Conservation (phyloP, 2,329 filamentous ascomycete species). For the Colletotrichum incanum region DNA sequence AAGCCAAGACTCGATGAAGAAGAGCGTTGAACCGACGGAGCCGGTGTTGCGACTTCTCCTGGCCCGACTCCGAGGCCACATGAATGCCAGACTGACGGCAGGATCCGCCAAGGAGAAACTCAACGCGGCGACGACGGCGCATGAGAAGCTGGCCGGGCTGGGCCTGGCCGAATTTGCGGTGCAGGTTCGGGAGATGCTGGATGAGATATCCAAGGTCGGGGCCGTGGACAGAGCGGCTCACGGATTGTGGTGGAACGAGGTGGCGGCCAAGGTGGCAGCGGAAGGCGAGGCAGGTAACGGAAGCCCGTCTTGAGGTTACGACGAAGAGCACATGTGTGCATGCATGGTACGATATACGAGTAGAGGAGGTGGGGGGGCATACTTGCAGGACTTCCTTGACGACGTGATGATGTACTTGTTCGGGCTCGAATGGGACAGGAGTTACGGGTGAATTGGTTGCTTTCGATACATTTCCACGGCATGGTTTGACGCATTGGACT, state of each 20-base stretch:
- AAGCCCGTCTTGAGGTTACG: conserved; percentile 7
- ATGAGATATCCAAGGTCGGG: conserved; percentile 76
- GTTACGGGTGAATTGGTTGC: conserved; percentile 27
- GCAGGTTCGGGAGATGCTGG: conserved; percentile 78
- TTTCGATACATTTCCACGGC: conserved; percentile 30
- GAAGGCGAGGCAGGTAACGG: conserved; percentile 48
- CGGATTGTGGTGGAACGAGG: conserved; percentile 78
- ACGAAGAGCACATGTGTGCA: conserved; percentile 28
- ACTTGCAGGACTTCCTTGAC: conserved; percentile 33
- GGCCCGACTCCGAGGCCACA: conserved; percentile 76
- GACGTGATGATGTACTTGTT: conserved; percentile 41
- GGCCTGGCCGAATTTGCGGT: conserved; percentile 83
- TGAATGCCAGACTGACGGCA: conserved; percentile 76
- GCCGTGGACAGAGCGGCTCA: conserved; percentile 79
- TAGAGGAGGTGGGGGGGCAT: conserved; percentile 19
- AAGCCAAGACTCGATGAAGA: conserved; percentile 61
- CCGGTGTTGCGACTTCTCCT: conserved; percentile 78
- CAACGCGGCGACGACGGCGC: conserved; percentile 77
- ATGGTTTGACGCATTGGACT: conserved; percentile 32
- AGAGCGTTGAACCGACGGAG: conserved; percentile 63
- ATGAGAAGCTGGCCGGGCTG: conserved; percentile 78
- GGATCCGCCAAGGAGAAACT: conserved; percentile 80
- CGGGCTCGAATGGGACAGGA: conserved; percentile 32
- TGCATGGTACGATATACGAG: conserved; percentile 39
- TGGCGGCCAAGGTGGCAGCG: conserved; percentile 70